phyloP scores from a whole-genome alignment of 2,329 filamentous ascomycete genomes.

The Cladosporium cucumerinum region DNA sequence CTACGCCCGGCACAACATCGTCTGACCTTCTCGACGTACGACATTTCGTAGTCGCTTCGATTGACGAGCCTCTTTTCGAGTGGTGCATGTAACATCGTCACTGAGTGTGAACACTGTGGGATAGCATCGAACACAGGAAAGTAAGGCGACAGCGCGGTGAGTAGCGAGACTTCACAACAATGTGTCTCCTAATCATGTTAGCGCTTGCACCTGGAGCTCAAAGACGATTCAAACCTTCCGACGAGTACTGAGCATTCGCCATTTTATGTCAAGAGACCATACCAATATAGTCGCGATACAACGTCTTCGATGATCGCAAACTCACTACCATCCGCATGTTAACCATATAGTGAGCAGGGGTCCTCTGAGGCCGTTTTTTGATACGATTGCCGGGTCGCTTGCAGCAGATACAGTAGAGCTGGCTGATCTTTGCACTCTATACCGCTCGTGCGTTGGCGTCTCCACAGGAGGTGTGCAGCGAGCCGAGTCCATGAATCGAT shows the following conservation, averaged over 20 bases:
- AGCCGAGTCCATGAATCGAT: slow-evolving; percentile 4
- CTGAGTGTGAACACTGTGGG: background rate
- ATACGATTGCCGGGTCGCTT: background rate
- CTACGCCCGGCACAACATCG: background rate
- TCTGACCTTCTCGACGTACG: background rate
- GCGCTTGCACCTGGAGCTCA: background rate
- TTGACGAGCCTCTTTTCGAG: background rate
- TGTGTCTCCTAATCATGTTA: background rate
- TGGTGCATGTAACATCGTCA: background rate
- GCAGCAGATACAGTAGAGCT: background rate
- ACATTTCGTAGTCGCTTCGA: background rate
- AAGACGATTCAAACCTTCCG: background rate
- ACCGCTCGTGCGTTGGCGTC: background rate
- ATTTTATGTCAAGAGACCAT: background rate
- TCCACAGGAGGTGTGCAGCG: background rate
- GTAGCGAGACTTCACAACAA: background rate
- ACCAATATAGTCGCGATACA: background rate
- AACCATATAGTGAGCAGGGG: background rate
- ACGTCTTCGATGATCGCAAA: background rate
- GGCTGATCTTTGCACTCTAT: background rate
- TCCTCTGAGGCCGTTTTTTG: background rate
- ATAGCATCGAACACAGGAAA: background rate
- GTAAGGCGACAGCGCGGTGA: background rate
- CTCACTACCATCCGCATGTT: background rate
- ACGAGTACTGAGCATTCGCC: background rate